These are phyloP conservation scores for Solanum lycopersicoides DNA, from an alignment of 257 asterid species.

Conservation along the genomic window DNA sequence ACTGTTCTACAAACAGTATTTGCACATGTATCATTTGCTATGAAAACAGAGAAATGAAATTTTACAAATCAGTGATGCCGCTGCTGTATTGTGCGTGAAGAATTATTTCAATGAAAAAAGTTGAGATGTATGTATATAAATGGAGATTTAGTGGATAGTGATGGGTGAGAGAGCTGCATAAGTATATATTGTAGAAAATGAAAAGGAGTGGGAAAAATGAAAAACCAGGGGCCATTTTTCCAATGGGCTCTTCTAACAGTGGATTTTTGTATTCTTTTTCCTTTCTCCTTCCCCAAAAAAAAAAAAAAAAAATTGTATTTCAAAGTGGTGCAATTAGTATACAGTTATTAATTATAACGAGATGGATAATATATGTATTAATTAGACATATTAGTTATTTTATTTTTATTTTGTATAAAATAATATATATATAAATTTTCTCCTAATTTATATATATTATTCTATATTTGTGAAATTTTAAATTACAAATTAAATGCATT, in stretches of 20 bases:
- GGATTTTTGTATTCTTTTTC: background rate
- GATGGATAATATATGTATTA: too few species aligned
- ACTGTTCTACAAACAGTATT: background rate
- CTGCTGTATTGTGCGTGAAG: background rate
- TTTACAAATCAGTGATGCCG: background rate
- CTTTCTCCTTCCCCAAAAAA: background rate
- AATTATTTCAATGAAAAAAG: background rate
- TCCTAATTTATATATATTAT: too few species aligned
- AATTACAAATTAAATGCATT: too few species aligned
- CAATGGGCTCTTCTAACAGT: background rate
- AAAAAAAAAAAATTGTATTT: background rate
- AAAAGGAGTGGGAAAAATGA: background rate
- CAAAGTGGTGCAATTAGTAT: too few species aligned
- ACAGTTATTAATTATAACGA: too few species aligned
- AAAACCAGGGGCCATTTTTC: conserved; percentile 6
- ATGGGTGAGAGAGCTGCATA: background rate
- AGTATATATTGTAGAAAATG: background rate
- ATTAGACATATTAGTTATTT: too few species aligned
- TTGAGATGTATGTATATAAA: background rate
- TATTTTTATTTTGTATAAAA: too few species aligned
- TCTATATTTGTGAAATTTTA: too few species aligned
- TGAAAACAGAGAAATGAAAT: background rate
- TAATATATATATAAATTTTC: too few species aligned
- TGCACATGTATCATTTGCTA: background rate
- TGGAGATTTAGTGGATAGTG: background rate